Evolutionary conservation across 108 stramenopile genomes (phyloP), one percentile per base, ranked within the genome.

Genomic region (Skeletonema costatum): DNA sequence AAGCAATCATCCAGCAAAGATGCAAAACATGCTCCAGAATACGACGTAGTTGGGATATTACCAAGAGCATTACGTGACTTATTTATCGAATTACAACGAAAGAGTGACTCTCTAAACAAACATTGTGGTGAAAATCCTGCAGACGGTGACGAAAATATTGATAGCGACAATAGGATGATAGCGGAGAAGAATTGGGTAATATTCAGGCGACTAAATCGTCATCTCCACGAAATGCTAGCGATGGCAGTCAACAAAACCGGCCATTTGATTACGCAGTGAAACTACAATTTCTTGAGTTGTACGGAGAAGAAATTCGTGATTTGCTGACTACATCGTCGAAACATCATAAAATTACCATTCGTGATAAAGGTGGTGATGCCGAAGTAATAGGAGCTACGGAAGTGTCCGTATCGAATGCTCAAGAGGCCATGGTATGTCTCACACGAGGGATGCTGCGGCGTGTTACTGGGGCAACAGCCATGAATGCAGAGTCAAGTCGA

Each of bases 231-330:
- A 16, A 36, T 21, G 32, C 17, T 16, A 53, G 60, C 58, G 25
- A 44, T 44, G 16, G 39, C 12, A 66, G 66, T 44, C 38, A 17
- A 50, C 29, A 64, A 16, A 63, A 44, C 7, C 60, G 10, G 39
- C 42, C 58, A 64, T 91, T 83, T 69, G 81, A 88, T 44, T 89
- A 77, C 66, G 73, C 87, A 62, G 89, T 95, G 6, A 77, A 87
- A 60, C 74, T 95, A 25, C 91, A 94, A 79, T 94, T 94, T 82
- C 74, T 94, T 60, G 93, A 94, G 82, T 72, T 94, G 1, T 94
- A 94, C 68, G 93, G 93, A 36, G 91, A 94, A 76, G 91, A 97
- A 50, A 90, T 99, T 63, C 85, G 94, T 33, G 99, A 99, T 85
- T 81, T 99, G 50, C 86, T 99, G 25, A 29, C 69, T 66, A 66